These are phyloP conservation scores for Citrullus amarus DNA, from an alignment of 306 rosid genomes.

Conservation along the genomic window DNA sequence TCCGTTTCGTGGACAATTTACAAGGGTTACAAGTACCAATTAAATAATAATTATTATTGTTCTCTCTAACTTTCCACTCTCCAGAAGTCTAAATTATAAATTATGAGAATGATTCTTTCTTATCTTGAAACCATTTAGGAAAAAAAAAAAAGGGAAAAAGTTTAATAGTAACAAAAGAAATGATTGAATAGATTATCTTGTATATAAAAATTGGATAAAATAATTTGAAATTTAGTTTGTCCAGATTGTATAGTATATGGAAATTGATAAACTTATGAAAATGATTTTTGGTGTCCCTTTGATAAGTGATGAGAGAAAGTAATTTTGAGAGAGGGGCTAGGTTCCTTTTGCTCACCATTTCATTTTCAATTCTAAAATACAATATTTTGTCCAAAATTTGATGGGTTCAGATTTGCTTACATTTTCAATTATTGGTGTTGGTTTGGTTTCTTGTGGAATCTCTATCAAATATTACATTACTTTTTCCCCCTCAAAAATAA, in stretches of 20 bases:
- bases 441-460: neutral
- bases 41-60: too few species aligned
- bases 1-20: too few species aligned
- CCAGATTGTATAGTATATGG: neutral
- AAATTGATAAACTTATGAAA: neutral
- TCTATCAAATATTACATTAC: neutral
- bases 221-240: neutral
- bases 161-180: neutral
- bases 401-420: neutral
- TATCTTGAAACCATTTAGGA: neutral
- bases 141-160: too few species aligned
- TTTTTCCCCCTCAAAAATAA: too few species aligned
- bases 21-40: too few species aligned
- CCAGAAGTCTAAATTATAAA: neutral
- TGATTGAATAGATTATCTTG: neutral
- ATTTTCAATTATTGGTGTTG: neutral
- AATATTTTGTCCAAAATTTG: neutral
- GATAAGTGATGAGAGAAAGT: neutral
- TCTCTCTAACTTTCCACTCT: neutral
- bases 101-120: neutral
- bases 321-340: neutral
- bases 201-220: neutral
- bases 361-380: neutral
- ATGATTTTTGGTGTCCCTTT: neutral
- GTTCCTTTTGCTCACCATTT: neutral